Base-by-base conservation (phyloP, 306 rosid species). In the Gleditsia sinensis region DNA sequence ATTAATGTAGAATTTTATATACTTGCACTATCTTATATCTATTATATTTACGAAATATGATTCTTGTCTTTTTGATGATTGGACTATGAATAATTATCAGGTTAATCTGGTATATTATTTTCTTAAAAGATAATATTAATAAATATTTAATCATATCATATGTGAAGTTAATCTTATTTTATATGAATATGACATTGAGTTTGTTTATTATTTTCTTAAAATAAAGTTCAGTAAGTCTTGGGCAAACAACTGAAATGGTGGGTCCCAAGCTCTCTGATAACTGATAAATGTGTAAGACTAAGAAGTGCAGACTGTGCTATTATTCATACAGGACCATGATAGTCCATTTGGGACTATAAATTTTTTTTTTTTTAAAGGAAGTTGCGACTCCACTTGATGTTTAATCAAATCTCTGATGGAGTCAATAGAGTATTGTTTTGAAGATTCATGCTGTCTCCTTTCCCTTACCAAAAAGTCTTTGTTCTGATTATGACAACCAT, bases 381-480 rank as follows among this genome's bases (percentile, higher is more conserved):
- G 67, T 61, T 78, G 67, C 58, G 54, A 75, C 55, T 75, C 79
- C 84, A 75, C 81, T 64, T 37, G 48, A 60, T 82, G 78, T 71
- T 60, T 20, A 67, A 65, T 81, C 80, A 84, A 86, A 88, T 87
- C 85, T 75, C 46, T 66, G 40, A 86, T 82, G 88, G 91, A 89
- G 83, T 69, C 86, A 75, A 72, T 80, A 72, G 63, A 80, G 83
- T 74, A 80, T 75, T 84, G 66, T 83, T 81, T 83, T 86, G 79
- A 79, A 90, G 91, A 92, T 92, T 90, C 92, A 88, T 80, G 87
- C 78, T 92, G 96, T 88, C 92, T 88, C 85, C 91, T 80, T 57
- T 37, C 69, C 61, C 78, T 81, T 68, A 55, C 80, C 80, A 50
- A 34, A 87, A 87, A 87, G 88, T 91, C 89, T 77, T 76, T 72